Percentiles rank a stretch among this genome's conserved stretches.
Conservation (phyloP, 192 early-diverging fungal species). For the Mortierella alpina region DNA sequence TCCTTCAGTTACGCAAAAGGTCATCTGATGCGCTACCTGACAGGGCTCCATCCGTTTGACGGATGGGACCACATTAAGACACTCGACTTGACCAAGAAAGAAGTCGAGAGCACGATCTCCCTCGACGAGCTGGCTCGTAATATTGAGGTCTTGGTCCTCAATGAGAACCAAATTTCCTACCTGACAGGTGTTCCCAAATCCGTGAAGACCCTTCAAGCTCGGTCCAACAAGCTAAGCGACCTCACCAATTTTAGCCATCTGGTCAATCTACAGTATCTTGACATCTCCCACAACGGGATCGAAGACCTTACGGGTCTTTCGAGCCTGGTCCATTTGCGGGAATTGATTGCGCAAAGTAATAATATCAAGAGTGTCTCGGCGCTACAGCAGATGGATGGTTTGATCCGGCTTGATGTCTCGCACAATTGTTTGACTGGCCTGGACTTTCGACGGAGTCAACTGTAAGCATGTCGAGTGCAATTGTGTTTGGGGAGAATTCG, state of each 20-base stretch:
- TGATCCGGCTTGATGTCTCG: slow-evolving; percentile 53
- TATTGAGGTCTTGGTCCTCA: slow-evolving; percentile 34
- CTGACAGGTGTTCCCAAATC: slow-evolving; percentile 41
- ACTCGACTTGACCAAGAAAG: slow-evolving; percentile 32
- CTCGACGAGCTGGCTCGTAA: slow-evolving; percentile 28
- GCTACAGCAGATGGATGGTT: slow-evolving; percentile 49
- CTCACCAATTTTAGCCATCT: slow-evolving; percentile 46
- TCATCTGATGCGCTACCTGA: slow-evolving; percentile 23
- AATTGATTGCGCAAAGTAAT: slow-evolving; percentile 56
- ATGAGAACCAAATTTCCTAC: slow-evolving; percentile 42
- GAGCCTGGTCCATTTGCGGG: slow-evolving; percentile 44
- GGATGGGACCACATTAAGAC: slow-evolving; percentile 51
- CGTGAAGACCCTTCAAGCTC: slow-evolving; percentile 44
- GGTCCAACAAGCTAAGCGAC: slow-evolving; percentile 41
- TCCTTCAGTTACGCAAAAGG: slow-evolving; percentile 43
- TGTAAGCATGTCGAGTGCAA: slow-evolving; percentile 23
- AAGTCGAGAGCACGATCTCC: slow-evolving; percentile 33
- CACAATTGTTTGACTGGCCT: slow-evolving; percentile 49
- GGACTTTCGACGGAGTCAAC: slow-evolving; percentile 43
- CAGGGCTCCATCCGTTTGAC: slow-evolving; percentile 35
- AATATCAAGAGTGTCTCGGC: slow-evolving; percentile 48
- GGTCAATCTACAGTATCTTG: slow-evolving; percentile 54
- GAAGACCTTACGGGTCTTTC: slow-evolving; percentile 46
- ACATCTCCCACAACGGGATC: slow-evolving; percentile 57
- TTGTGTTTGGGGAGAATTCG: not conserved